Evolutionary conservation across 306 rosid genomes (phyloP).

Genomic region (Gynostemma pentaphyllum): DNA sequence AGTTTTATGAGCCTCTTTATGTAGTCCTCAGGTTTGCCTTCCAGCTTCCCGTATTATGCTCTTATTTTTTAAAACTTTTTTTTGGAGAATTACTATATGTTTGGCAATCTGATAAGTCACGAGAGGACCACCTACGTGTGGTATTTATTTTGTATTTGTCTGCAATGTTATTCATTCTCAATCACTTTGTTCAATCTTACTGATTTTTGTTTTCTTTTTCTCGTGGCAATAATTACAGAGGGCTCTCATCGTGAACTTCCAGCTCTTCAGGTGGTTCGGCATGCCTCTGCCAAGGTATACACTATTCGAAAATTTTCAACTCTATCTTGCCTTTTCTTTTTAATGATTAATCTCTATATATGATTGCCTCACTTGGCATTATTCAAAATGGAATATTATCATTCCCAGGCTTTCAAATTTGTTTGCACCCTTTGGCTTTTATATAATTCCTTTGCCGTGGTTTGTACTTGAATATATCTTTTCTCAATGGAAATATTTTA

Average conservation of each 20-base stretch:
- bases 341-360: not conserved
- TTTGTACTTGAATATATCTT: not conserved
- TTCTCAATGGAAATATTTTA: not conserved
- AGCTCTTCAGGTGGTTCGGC: conserved; percentile 54
- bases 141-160: not conserved
- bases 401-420: not conserved
- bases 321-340: not conserved
- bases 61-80: not conserved
- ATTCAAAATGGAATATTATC: not conserved
- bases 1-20: not conserved
- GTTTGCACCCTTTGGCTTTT: not conserved
- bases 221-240: conserved; percentile 35
- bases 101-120: not conserved
- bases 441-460: not conserved
- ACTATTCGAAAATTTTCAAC: not conserved
- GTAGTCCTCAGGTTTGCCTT: not conserved
- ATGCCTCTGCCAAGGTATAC: conserved; percentile 57
- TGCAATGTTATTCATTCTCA: not conserved
- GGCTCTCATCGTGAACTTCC: conserved; percentile 96
- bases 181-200: conserved; percentile 1
- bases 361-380: not conserved
- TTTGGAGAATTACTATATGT: not conserved
- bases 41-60: not conserved
- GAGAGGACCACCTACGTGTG: not conserved
- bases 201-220: not conserved